Conservation (phyloP, 2,329 filamentous ascomycete genomes). For the Fusarium veterinarium region DNA sequence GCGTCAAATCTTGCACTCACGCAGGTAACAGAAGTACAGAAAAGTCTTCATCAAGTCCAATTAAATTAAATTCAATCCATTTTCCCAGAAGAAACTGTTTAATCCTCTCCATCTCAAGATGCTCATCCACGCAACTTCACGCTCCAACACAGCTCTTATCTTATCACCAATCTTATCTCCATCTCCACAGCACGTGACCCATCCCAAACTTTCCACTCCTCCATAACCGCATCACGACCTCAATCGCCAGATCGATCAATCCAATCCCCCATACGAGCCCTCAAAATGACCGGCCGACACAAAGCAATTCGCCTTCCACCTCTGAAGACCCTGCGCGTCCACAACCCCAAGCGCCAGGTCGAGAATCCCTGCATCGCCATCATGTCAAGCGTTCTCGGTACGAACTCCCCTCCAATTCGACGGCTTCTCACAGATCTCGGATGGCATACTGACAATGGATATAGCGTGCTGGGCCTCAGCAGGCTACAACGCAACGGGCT, state of each 20-base stretch:
- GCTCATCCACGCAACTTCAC: neutral
- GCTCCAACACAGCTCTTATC: neutral
- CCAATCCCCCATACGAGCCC: neutral
- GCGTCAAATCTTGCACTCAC: neutral
- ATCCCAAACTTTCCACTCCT: constrained; percentile 38
- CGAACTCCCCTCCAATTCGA: constrained; percentile 36
- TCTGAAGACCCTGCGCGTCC: constrained; percentile 65
- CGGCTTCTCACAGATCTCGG: too few relatives aligned
- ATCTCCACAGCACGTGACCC: constrained; percentile 38
- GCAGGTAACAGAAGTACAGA: too few relatives aligned
- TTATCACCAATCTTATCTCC: constrained; percentile 11
- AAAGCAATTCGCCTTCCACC: constrained; percentile 69
- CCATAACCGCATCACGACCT: constrained; percentile 16
- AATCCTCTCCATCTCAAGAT: neutral
- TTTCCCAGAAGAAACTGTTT: too few relatives aligned
- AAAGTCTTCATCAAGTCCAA: too few relatives aligned
- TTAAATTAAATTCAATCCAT: too few relatives aligned
- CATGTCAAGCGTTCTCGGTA: constrained; percentile 70
- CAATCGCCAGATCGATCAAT: neutral
- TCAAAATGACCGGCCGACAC: constrained; percentile 57
- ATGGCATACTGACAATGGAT: neutral
- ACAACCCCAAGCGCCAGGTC: constrained; percentile 61
- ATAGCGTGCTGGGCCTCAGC: constrained; percentile 87
- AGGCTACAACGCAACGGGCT: constrained; percentile 73
- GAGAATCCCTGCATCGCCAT: constrained; percentile 65